Base-by-base conservation (phyloP, 129 eudicot genomes). In the Flaveria brownii region DNA sequence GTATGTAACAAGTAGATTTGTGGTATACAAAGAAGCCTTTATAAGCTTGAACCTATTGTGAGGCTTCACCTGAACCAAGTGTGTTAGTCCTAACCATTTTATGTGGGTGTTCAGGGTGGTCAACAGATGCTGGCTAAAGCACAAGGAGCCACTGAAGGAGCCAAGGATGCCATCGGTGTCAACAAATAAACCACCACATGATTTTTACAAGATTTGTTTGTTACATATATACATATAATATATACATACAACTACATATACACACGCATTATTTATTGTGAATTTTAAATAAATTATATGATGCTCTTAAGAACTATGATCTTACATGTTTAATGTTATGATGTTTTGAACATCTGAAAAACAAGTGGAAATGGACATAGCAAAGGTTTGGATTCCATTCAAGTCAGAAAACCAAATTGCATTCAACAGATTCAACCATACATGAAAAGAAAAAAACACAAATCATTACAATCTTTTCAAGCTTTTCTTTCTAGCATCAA, bases 401-500 rank as follows among this genome's bases (percentile, higher is more conserved):
- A 36, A 36, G 41, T 36, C 41, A 36, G 41, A 36, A 36, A 55
- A 77, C 56, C 81, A 78, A 57, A 75, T 75, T 45, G 30, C 72
- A 72, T 69, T 75, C 71, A 63, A 70, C 61, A 81, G 66, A 62
- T 52, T 73, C 71, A 54, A 70, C 51, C 76, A 69, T 77, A 77
- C 80, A 69, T 16, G 59, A 76, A 70, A 76, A 52, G 42, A 81
- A 42, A 14, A 55, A 68, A 66, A 55, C 61, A 56, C 28, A 56
- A 51, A 22, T 26, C 46, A 54, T 85, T 78, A 91, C 78, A 95
- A 82, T 91, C 99, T 89, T 85, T 91, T 95, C 85, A 95, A 78
- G 87, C 97, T 95, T 75, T 91, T 91, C 94, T 95, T 95, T 83
- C 99, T 91, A 5, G 97, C 99, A 70, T 95, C 99, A 17, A 89